Base-by-base conservation (phyloP, 805 yeast species). In the Lipomyces orientalis region DNA sequence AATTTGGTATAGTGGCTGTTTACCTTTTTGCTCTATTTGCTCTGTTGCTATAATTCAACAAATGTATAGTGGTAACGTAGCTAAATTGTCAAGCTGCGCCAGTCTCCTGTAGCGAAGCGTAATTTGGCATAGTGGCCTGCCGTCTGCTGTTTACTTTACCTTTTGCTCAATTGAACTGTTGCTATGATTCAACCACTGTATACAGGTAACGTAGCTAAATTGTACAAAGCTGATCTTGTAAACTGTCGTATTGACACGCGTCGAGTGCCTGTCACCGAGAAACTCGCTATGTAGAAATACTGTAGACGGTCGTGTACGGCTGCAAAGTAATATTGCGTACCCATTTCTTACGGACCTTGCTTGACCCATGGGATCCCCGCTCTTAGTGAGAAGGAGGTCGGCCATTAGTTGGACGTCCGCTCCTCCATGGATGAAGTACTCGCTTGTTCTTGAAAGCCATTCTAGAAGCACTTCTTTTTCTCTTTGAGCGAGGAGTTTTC, bases 201-300 rank as follows among this genome's bases (percentile, higher is more conserved):
- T 51, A n/a, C n/a, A n/a, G n/a, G n/a, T n/a, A n/a, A n/a, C 54
- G 54, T 51, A 16, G 54, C 54, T 51, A 51, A 51, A 51, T 51
- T 19, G 31, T 14, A 39, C 54, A 51, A 51, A 51, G 31, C 4
- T 51, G 4, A 19, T 19, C 31, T 22, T 51, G 54, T 25, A 51
- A 51, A 51, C 29, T n/a, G 54, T 51, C 54, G 29, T 51, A 51
- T 31, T 19, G 54, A 51, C 4, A 4, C 54, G 46, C 54, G 14
- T n/a, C 54, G 29, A 51, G 54, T 19, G 54, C 16, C 54, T 51
- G 54, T 51, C 54, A 12, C 54, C 16, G 31, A 51, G 54, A 22
- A 51, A 51, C 31, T 51, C 54, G 54, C 54, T 51, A 51, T 22
- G 31, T 51, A n/a, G 31, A 51, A 51, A 51, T 22, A 12, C 54